Percentiles rank a stretch among this genome's conserved stretches.
phyloP scores from a whole-genome alignment of 345 rosid genomes.

The Mangifera indica region DNA sequence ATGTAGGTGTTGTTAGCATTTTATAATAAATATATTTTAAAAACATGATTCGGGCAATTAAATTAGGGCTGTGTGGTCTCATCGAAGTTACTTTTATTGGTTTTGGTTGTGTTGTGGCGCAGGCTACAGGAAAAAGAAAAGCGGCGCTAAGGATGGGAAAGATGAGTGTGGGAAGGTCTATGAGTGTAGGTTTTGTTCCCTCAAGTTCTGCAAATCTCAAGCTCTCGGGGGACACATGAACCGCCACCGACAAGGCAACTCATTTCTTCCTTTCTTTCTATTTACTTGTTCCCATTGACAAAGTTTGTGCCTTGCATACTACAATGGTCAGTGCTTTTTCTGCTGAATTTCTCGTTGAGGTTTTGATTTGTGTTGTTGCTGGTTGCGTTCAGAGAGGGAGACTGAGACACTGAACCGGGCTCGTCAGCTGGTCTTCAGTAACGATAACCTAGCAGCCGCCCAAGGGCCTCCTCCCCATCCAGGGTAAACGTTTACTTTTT shows the following conservation, averaged over 20 bases:
- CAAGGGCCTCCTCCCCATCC: slow-evolving; percentile 45
- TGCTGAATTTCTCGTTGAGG: slow-evolving; percentile 25
- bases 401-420: slow-evolving; percentile 97
- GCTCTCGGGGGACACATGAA: slow-evolving; percentile 99
- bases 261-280: background rate
- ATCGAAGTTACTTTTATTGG: slow-evolving; percentile 43
- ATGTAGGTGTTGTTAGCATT: background rate
- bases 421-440: slow-evolving; percentile 89
- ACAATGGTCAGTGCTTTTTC: no score
- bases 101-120: slow-evolving; percentile 6
- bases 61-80: slow-evolving; percentile 24
- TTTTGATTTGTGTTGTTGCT: slow-evolving; percentile 21
- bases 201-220: slow-evolving; percentile 99
- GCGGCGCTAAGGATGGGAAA: slow-evolving; percentile 70
- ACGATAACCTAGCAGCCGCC: slow-evolving; percentile 59
- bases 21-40: background rate
- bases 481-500: slow-evolving; percentile 37
- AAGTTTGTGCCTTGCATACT: background rate
- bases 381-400: slow-evolving; percentile 75
- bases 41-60: background rate
- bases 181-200: slow-evolving; percentile 99
- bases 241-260: slow-evolving; percentile 97
- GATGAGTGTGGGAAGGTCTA: slow-evolving; percentile 89
- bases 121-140: slow-evolving; percentile 59
- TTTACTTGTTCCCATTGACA: background rate